phyloP scores from a whole-genome alignment of 2,329 filamentous ascomycete genomes.

The Knufia fluminis region DNA sequence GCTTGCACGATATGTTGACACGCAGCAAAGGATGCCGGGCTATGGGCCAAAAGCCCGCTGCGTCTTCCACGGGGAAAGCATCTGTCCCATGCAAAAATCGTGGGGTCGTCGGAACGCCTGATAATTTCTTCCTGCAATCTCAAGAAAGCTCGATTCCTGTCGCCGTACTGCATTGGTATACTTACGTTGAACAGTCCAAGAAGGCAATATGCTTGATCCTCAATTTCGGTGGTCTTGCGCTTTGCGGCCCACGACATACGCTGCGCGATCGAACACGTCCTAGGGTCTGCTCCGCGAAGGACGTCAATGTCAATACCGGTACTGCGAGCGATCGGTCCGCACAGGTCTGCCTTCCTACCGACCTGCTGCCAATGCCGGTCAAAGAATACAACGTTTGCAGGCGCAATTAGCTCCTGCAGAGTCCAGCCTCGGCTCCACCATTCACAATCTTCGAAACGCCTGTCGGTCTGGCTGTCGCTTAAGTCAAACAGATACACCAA shows the following conservation, averaged over 20 bases:
- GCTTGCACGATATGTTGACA: neutral
- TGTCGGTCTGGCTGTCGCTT: neutral
- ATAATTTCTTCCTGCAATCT: constrained; percentile 17
- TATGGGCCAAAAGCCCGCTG: neutral
- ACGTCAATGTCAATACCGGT: neutral
- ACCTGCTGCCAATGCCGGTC: neutral
- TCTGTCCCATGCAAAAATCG: constrained; percentile 1
- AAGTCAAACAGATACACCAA: constrained; percentile 9
- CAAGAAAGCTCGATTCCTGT: constrained; percentile 16
- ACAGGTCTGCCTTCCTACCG: neutral
- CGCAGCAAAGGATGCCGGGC: neutral
- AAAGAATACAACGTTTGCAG: constrained; percentile 13
- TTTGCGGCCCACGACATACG: constrained; percentile 33
- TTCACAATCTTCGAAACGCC: constrained; percentile 3
- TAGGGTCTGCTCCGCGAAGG: neutral
- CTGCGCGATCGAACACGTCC: neutral
- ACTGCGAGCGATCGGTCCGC: neutral
- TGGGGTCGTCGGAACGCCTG: neutral
- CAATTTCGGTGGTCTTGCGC: constrained; percentile 26
- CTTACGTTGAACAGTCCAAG: constrained; percentile 37
- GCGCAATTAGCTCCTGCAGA: constrained; percentile 13
- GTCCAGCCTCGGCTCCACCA: constrained; percentile 15
- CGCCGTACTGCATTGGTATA: constrained; percentile 26
- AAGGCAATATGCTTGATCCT: constrained; percentile 37
- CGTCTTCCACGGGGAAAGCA: neutral